Evolutionary conservation across 208 protist species (phyloP).

Genomic region (Leishmania tropica): DNA sequence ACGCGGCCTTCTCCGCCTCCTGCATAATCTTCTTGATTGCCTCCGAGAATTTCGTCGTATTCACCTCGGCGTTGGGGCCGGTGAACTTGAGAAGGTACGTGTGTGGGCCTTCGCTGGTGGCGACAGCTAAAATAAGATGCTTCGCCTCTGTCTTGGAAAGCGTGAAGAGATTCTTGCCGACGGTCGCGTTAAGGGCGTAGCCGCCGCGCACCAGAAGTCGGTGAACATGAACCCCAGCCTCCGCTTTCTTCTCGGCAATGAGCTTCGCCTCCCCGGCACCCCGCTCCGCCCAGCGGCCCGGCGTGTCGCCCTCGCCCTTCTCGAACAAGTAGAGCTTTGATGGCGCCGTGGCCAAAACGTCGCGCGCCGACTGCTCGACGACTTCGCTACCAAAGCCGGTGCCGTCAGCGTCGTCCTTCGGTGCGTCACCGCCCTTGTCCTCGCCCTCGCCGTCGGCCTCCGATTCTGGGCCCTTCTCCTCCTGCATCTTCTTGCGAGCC

Average conservation of each 20-base stretch:
- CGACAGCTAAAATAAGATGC: conserved; percentile 59
- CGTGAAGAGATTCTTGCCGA: conserved; percentile 50
- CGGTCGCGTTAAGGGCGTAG: conserved; percentile 68
- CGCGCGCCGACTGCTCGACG: conserved; percentile 33
- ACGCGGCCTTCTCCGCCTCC: conserved; percentile 11
- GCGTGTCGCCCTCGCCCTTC: conserved; percentile 43
- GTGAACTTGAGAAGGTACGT: conserved; percentile 80
- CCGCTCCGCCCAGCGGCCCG: conserved; percentile 63
- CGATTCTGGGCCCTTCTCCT: conserved; percentile 19
- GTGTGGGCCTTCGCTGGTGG: conserved; percentile 25
- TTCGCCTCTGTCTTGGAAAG: conserved; percentile 52
- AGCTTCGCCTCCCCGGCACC: conserved; percentile 74
- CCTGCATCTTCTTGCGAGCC: conserved; percentile 65
- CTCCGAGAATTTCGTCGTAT: conserved; percentile 56
- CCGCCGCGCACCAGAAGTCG: conserved; percentile 84
- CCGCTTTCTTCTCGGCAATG: conserved; percentile 36
- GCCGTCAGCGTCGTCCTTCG: conserved; percentile 17
- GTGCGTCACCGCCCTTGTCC: conserved; percentile 24
- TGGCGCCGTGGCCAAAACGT: conserved; percentile 53
- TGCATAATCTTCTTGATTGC: conserved; percentile 42
- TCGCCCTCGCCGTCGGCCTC: conserved; percentile 16
- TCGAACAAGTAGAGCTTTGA: conserved; percentile 71
- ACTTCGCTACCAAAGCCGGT: conserved; percentile 27
- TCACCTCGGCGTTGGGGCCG: conserved; percentile 48
- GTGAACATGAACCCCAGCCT: conserved; percentile 33